phyloP scores from a whole-genome alignment of 2,329 filamentous ascomycete genomes.

The Neocucurbitaria cava region DNA sequence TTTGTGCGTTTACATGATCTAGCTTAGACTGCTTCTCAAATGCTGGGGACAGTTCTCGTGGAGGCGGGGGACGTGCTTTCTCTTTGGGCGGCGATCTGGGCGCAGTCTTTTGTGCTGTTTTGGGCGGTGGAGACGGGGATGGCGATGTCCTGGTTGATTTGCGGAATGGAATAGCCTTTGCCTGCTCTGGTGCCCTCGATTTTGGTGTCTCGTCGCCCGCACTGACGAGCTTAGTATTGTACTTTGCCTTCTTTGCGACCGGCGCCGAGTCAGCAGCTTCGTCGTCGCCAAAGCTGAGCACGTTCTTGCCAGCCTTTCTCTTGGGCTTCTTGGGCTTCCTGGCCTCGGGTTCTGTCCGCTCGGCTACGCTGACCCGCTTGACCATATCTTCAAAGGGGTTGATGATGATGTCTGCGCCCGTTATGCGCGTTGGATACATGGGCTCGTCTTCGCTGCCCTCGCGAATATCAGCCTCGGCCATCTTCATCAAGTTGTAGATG shows the following conservation, averaged over 20 bases:
- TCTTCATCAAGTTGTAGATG: conserved; percentile 94
- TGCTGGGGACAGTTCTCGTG: conserved; percentile 50
- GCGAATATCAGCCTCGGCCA: conserved; percentile 84
- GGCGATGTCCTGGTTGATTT: conserved; percentile 35
- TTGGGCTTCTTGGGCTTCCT: conserved; percentile 63
- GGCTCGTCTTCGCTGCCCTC: conserved; percentile 80
- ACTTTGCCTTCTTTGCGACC: conserved; percentile 77
- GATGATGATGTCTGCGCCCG: conserved; percentile 74
- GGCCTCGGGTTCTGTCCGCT: conserved; percentile 55
- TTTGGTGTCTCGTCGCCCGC: conserved; percentile 50
- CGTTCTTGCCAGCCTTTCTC: conserved; percentile 75
- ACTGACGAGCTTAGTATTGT: conserved; percentile 75
- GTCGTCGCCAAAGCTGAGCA: conserved; percentile 79
- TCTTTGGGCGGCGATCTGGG: conserved; percentile 22
- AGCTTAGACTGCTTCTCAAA: conserved; percentile 55
- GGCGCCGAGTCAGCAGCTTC: conserved; percentile 63
- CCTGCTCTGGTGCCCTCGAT: conserved; percentile 41
- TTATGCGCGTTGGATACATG: conserved; percentile 83
- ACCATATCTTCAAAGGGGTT: conserved; percentile 86
- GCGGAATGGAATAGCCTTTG: conserved; percentile 42
- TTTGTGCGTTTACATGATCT: conserved; percentile 78
- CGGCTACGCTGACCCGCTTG: conserved; percentile 67
- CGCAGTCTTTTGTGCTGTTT: conserved; percentile 15
- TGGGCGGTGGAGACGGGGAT: conserved; percentile 32
- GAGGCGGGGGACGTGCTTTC: conserved; percentile 32